Evolutionary conservation across 768 basidiomycete species (phyloP).

Genomic region (Tremella fuciformis): DNA sequence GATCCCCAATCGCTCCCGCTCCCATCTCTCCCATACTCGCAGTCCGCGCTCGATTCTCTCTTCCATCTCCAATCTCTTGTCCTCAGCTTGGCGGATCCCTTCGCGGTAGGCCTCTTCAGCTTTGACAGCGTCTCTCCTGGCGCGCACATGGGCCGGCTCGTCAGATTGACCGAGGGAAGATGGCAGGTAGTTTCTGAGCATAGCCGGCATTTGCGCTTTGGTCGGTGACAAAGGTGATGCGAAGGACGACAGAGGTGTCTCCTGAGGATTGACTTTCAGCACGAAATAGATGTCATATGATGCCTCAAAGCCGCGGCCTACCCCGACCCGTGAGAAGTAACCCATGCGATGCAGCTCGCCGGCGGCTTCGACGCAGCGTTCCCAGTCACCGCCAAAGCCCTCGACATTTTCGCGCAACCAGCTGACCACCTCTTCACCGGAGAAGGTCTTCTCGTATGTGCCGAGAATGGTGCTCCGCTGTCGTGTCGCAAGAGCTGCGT

Average conservation of each 20-base stretch:
- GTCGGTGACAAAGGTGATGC: conserved; percentile 32
- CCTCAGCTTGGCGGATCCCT: conserved; percentile 75
- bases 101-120: conserved; percentile 77
- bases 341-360: conserved; percentile 61
- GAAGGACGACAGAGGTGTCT: conserved; percentile 6
- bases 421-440: conserved; percentile 79
- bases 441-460: conserved; percentile 66
- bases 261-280: conserved; percentile 31
- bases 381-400: conserved; percentile 72
- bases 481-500: conserved; percentile 56
- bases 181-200: conserved; percentile 34
- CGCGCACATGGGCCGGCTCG: conserved; percentile 68
- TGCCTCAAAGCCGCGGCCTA: conserved; percentile 59
- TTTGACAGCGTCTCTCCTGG: conserved; percentile 72
- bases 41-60: conserved; percentile 79
- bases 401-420: conserved; percentile 74
- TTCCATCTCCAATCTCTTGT: conserved; percentile 79
- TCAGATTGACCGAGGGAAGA: conserved; percentile 45
- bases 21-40: conserved; percentile 78
- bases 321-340: conserved; percentile 54
- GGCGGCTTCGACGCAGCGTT: conserved; percentile 73
- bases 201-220: conserved; percentile 33
- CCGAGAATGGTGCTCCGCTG: conserved; percentile 46
- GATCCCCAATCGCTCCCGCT: conserved; percentile 73
- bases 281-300: conserved; percentile 41